Evolutionary conservation across 129 eudicot genomes (phyloP).

Genomic region (carrot (Daucus carota)): DH1_v3.0 NC_030387.2:12122001-12122500

Average conservation of each 20-base stretch:
- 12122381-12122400: not conserved
- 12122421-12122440: not conserved
- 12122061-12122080: not conserved
- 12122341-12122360: not conserved
- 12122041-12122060: not conserved
- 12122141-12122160: not conserved
- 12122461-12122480: not conserved
- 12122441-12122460: not conserved
- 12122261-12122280: slow-evolving; percentile 31
- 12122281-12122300: slow-evolving; percentile 27
- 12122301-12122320: slow-evolving; percentile 48
- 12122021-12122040: not conserved
- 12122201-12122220: slow-evolving; percentile 31
- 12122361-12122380: not conserved
- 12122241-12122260: slow-evolving; percentile 47
- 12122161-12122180: not conserved
- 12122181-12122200: slow-evolving; percentile 26
- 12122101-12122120: not conserved
- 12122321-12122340: slow-evolving; percentile 25
- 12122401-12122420: not conserved
- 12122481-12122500: not conserved
- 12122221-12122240: slow-evolving; percentile 25
- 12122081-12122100: not conserved
- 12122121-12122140: not conserved
- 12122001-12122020: not conserved